Evolutionary conservation across 2,329 filamentous ascomycete species (phyloP), one percentile per base, ranked within the genome.

Genomic region (Sporothrix euskadiensis): DNA sequence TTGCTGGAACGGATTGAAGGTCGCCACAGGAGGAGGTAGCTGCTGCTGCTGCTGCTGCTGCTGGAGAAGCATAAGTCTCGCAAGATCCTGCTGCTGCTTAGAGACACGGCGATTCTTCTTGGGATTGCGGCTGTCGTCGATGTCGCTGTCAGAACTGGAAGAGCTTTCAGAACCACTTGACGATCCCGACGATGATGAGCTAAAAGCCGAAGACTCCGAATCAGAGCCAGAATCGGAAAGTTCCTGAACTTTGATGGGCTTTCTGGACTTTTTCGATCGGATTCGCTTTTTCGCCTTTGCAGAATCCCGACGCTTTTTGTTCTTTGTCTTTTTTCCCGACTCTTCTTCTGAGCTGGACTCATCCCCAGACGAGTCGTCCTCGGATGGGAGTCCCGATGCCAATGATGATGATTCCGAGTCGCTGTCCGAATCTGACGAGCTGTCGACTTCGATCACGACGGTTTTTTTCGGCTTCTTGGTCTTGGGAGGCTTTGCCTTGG

Each of bases 281-380:
- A 69, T 35, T 59, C 78, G 79, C 71, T 79, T 80, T 75, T 79
- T 81, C 44, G 75, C 30, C 65, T 79, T 81, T 12, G 77, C 77
- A 6, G 73, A n/a, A 19, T 78, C 78, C 32, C 77, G 77, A 1
- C 78, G 80, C 71, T 80, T 81, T 76, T 80, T 81, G 35, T 75
- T 69, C 7, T 76, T 76, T 0, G 9, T 39, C 66, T 75, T 73
- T 74, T 79, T 80, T 73, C 79, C 81, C 72, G 77, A 78, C 35
- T 75, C 69, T 19, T 77, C 77, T 61, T 74, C 75, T 0, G 66
- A 57, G 70, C 76, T 76, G 8, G 76, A 77, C 9, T 77, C 78
- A 0, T 77, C 77, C 39, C 74, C 73, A 44, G 74, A 77, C 41
- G 73, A 76, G 69, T 75, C 76, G 9, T 35, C 30, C 4, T 71